Base-by-base conservation (phyloP, 768 basidiomycete genomes). In the Lactarius hatsudake region DNA sequence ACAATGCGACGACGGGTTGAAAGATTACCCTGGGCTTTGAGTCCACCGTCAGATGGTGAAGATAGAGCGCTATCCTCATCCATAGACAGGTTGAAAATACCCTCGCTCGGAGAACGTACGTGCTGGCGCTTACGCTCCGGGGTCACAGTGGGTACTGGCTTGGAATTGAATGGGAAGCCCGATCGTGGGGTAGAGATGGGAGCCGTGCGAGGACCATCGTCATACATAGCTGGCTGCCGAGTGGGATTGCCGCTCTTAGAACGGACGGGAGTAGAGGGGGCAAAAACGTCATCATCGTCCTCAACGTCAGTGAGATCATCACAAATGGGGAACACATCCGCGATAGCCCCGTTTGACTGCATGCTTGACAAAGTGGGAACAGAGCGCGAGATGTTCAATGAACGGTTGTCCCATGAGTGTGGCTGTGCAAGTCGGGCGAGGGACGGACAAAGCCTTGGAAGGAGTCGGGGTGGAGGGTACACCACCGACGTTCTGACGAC, bases 11-110 rank as follows among this genome's bases (percentile, higher is more conserved):
- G 61, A 55, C 65, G 59, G 8, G 68, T n/a, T n/a, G 66, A n/a
- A 3, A 70, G 71, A 45, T 75, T 76, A 67, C 71, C 74, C 64
- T 78, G 68, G 71, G 75, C 75, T 71, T 78, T 75, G 66, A 73
- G 68, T 67, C 78, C 79, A 69, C 80, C 78, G 45, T 81, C 79
- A 58, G 77, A 81, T n/a, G 73, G 73, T 63, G 77, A 76, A 10
- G 82, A 81, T 18, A 78, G 75, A 15, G 65, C 56, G 26, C 45
- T 68, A 68, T 86, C 87, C 73, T 90, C 89, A 69, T 91, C 89
- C 57, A 88, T 86, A 59, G 86, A 88, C 84, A 91, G 86, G 74
- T 80, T 76, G 75, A 91, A 91, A n/a, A 91, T 79, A 43, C 87
- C 87, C 59, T 91, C 90, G 73, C 87, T 90, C 9, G 90, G 89